Evolutionary conservation across 2,329 filamentous ascomycete species (phyloP), one percentile per base, ranked within the genome.

Genomic region (Hymenoscyphus infarciens): DNA sequence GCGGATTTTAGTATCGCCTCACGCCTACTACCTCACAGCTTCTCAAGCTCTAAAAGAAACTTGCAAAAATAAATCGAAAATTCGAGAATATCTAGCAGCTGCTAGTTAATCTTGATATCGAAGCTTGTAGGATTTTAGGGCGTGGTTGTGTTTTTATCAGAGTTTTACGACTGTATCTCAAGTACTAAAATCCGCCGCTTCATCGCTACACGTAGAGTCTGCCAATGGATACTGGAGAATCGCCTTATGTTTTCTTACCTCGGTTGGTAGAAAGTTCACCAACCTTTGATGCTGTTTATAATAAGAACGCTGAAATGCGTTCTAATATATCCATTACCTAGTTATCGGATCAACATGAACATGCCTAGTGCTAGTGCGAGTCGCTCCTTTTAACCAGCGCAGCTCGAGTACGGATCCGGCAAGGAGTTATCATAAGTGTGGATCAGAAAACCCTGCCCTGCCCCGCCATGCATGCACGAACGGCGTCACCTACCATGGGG

Each of bases 401-500:
- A 52, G 45, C 45, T 52, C 45, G 45, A 52, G n/a, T 25, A 52
- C 45, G 10, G 19, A 52, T 52, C 2, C 45, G 19, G 45, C 25
- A 27, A 52, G 45, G 19, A 52, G 45, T 52, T 52, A 25, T 25
- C 45, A 11, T 22, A 52, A 22, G 5, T 25, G 45, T 52, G 45
- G 45, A 25, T 52, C 45, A 22, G 10, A 25, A 22, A 52, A 52
- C 45, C 45, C 45, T 52, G 45, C n/a, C n/a, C n/a, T n/a, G n/a
- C n/a, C n/a, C 19, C 6, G 45, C 45, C 19, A 52, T 52, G 45
- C 45, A 52, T 52, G 45, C 45, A 52, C 45, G 19, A 52, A 52
- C 45, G 45, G 42, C 42, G 42, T 49, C 42, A 52, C 45, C 45
- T 52, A 52, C 45, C 45, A 22, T 22, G 11, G 45, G n/a, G 45